These are phyloP conservation scores for Potentilla sterilis DNA, from an alignment of 306 rosid species.

Conservation along the genomic window DNA sequence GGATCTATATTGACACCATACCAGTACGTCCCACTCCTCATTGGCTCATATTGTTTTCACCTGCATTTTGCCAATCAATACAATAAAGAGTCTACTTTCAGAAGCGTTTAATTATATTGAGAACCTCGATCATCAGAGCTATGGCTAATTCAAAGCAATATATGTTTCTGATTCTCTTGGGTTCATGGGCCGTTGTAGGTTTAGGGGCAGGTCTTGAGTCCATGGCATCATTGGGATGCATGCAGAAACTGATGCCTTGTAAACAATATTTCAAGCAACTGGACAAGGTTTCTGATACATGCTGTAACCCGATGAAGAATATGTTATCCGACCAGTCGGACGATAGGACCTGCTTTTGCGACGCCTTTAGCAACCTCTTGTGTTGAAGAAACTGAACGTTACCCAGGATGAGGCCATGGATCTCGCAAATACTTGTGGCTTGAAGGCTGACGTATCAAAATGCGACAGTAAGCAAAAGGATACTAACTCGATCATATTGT, in stretches of 20 bases:
- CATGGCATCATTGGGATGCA: conserved; percentile 29
- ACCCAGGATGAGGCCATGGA: conserved; percentile 36
- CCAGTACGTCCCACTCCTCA: background rate
- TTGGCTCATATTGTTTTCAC: background rate
- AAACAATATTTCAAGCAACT: conserved; percentile 29
- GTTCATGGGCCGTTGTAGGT: background rate
- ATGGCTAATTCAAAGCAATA: background rate
- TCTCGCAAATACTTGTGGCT: conserved; percentile 50
- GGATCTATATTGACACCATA: background rate
- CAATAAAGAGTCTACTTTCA: background rate
- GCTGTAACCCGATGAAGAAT: conserved; percentile 45
- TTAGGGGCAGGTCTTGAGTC: background rate
- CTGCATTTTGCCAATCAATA: background rate
- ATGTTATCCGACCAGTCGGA: background rate
- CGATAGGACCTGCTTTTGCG: conserved; percentile 41
- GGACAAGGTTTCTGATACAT: conserved; percentile 20
- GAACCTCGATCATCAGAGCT: background rate
- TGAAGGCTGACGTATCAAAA: conserved; percentile 18
- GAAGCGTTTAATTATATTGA: background rate
- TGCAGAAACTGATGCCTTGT: conserved; percentile 54
- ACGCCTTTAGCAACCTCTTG: conserved; percentile 15
- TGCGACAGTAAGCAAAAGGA: conserved; percentile 34
- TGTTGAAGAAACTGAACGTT: conserved; percentile 17
- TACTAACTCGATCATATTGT: too few species aligned
- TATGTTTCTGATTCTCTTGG: background rate